A percentile compares a stretch with the other conserved stretches of the same genome.
These are phyloP conservation scores for Rhodomyrtus psidioides DNA, from an alignment of 441 rosid species.

Conservation along the genomic window DNA sequence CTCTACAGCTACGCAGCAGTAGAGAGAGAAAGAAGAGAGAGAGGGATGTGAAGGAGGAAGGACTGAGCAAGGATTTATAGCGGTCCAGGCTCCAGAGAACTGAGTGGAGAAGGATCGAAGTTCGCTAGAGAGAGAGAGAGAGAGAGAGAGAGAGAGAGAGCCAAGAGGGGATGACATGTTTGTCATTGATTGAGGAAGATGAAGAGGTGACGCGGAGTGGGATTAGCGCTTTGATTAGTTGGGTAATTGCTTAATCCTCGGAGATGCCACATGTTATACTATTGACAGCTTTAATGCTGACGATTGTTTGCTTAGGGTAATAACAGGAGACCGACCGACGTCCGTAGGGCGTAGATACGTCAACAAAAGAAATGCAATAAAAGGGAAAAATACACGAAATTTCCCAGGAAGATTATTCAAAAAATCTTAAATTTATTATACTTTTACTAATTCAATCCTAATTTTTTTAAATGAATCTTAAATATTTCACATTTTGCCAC, in stretches of 20 bases:
- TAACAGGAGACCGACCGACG: too few species aligned
- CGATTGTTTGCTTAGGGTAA: too few species aligned
- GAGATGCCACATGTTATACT: not conserved
- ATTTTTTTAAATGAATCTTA: too few species aligned
- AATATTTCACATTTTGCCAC: too few species aligned
- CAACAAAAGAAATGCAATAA: too few species aligned
- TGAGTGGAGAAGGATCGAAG: not conserved
- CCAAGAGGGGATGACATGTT: conserved; percentile 20
- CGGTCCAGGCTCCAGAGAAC: not conserved
- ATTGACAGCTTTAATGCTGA: too few species aligned
- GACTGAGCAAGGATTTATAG: not conserved
- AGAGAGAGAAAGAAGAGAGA: not conserved
- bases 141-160: not conserved
- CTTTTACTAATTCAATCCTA: too few species aligned
- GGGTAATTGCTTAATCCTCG: not conserved
- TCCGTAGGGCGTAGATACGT: too few species aligned
- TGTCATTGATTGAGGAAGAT: conserved; percentile 23
- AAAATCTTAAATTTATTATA: too few species aligned
- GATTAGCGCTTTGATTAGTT: not conserved
- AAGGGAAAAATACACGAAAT: too few species aligned
- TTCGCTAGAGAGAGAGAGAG: not conserved
- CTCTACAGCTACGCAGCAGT: not conserved
- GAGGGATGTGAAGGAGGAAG: not conserved
- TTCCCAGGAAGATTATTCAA: too few species aligned
- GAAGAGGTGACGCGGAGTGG: not conserved